A percentile compares a stretch with the other conserved stretches of the same genome.
phyloP scores from a whole-genome alignment of 2,329 filamentous ascomycete genomes.

The Fusarium siculi region DNA sequence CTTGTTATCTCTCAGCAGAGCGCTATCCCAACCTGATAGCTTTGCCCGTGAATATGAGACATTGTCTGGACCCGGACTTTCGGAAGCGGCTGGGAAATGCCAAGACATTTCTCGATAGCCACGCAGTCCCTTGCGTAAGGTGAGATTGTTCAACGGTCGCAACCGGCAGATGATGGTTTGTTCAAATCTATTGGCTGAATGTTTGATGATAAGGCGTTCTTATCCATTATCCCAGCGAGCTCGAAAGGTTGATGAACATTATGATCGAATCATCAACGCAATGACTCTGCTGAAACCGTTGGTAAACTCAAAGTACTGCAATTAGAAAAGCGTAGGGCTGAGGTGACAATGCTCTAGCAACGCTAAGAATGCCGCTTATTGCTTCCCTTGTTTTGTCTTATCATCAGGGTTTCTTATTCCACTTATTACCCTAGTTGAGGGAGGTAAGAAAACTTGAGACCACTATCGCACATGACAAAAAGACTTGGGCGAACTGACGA shows the following conservation, averaged over 20 bases:
- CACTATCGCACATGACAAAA: neutral
- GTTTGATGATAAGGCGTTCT: neutral
- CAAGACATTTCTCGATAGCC: slow-evolving; percentile 5
- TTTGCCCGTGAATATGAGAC: neutral
- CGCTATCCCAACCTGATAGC: neutral
- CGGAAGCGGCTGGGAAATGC: slow-evolving; percentile 7
- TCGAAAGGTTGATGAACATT: neutral
- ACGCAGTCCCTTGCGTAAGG: neutral
- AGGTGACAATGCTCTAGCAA: slow-evolving; percentile 6
- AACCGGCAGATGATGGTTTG: neutral
- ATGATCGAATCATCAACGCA: neutral
- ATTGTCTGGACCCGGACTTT: neutral
- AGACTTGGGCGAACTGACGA: neutral
- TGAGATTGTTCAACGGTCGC: slow-evolving; percentile 11
- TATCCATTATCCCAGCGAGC: neutral
- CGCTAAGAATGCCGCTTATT: slow-evolving; percentile 11
- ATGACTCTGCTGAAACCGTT: neutral
- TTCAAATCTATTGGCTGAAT: neutral
- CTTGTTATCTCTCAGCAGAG: neutral
- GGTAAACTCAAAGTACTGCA: neutral
- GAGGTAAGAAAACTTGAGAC: neutral
- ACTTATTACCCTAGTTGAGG: neutral
- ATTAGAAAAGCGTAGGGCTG: slow-evolving; percentile 20
- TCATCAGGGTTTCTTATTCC: neutral
- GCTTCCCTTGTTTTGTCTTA: slow-evolving; percentile 3